These are phyloP conservation scores for Pulicaria dysenterica DNA, from an alignment of 129 eudicot genomes.

Conservation along the genomic window DNA sequence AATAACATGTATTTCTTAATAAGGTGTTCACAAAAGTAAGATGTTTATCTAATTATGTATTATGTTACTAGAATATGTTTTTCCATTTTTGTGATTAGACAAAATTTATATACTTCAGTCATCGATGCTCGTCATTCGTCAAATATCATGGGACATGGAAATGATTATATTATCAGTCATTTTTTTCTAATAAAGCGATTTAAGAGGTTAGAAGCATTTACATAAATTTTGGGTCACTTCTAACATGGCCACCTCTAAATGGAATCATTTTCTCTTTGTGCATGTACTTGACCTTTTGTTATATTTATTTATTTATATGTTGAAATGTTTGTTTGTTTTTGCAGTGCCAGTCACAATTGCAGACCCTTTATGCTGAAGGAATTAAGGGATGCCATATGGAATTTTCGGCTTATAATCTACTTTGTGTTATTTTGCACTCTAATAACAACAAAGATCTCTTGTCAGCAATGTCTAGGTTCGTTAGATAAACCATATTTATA, in stretches of 20 bases:
- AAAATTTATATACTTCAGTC: constrained; percentile 3
- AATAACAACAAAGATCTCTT: constrained; percentile 86
- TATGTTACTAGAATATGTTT: constrained; percentile 2
- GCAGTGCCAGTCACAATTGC: constrained; percentile 95
- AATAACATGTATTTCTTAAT: background rate
- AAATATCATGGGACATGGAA: background rate
- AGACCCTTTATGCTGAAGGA: constrained; percentile 91
- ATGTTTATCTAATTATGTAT: background rate
- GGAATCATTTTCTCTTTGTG: background rate
- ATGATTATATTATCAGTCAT: background rate
- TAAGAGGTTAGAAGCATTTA: no score
- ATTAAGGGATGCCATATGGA: constrained; percentile 83
- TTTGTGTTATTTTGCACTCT: constrained; percentile 85
- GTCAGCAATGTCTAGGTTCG: constrained; percentile 90
- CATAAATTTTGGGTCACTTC: no score
- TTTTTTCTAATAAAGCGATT: no score
- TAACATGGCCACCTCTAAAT: no score
- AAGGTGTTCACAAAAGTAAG: background rate
- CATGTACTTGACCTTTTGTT: background rate
- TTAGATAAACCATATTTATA: constrained; percentile 13
- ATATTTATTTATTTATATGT: background rate
- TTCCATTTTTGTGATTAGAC: background rate
- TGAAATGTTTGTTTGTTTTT: constrained; percentile 17
- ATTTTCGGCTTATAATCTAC: constrained; percentile 88
- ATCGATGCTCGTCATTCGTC: constrained; percentile 9